Conservation (phyloP, 225 moss, liverwort and hornwort species). For the Pseudisothecium myosuroides region DNA sequence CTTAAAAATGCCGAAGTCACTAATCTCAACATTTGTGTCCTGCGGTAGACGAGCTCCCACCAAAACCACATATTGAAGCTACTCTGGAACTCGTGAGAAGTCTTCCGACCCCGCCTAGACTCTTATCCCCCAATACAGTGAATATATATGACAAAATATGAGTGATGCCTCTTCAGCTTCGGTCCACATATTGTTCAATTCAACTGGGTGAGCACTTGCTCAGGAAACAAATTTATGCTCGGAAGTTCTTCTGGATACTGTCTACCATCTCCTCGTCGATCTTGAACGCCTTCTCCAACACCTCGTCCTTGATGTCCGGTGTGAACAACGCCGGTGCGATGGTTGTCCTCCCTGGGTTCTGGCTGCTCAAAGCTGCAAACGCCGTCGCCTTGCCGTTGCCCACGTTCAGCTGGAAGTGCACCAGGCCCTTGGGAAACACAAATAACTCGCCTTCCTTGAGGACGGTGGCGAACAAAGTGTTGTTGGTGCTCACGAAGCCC, state of each 20-base stretch:
- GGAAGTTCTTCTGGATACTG: not conserved
- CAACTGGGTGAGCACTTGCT: not conserved
- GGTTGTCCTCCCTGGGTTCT: not conserved
- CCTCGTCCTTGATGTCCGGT: not conserved
- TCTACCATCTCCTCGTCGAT: not conserved
- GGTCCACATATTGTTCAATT: not conserved
- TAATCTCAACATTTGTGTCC: not conserved
- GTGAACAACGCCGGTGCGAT: not conserved
- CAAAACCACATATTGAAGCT: not conserved
- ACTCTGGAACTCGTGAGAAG: not conserved
- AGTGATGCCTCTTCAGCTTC: not conserved
- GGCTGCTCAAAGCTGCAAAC: not conserved
- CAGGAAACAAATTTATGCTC: too few species aligned
- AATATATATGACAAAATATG: not conserved
- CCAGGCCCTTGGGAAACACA: not conserved
- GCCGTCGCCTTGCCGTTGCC: not conserved
- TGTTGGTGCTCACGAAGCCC: not conserved
- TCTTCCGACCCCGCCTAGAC: not conserved
- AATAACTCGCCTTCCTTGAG: not conserved
- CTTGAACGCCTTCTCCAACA: not conserved
- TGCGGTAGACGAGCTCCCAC: not conserved
- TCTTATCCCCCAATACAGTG: too few species aligned
- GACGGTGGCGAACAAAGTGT: not conserved
- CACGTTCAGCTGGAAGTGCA: not conserved
- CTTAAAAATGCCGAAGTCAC: not conserved